Base-by-base conservation (phyloP, 1,284 basidiomycete genomes). In the Papiliotrema laurentii region DNA sequence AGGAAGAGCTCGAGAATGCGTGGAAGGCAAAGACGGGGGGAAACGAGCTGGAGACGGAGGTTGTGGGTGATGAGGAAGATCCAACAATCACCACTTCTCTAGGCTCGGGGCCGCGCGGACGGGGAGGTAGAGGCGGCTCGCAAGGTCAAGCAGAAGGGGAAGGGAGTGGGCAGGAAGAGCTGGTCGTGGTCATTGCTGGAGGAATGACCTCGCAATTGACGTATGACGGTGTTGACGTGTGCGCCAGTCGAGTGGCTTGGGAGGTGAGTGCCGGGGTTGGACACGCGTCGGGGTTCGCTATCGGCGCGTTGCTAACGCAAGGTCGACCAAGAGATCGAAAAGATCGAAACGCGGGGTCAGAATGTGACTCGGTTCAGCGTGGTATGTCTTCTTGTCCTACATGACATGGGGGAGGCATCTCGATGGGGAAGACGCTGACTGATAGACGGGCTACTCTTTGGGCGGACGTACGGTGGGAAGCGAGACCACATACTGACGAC, bases 171-270 rank as follows among this genome's bases (percentile, higher is more conserved):
- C 26, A 49, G 11, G 54, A 55, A 18, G 63, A 69, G 27, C 54
- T 72, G 34, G 63, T 62, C n/a, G 57, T 70, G 21, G 53, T 72
- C 41, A 59, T 73, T 37, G 67, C 69, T 18, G 60, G 65, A 18
- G 69, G 69, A 19, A 73, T 69, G 59, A 60, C 63, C 6, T 54
- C 61, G 14, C 55, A 62, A 18, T 55, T 70, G 46, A 72, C 71
- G 6, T 72, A 72, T 47, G 71, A 73, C 54, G 71, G 71, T 4
- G 50, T 73, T 4, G 71, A 73, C 43, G 64, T 73, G 3, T 70
- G 68, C 53, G 69, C 71, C 2, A 67, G 61, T 54, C 55, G 71
- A 33, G 69, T 72, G 7, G 66, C 64, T 2, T 70, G 60, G 56
- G 65, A 70, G 59, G 61, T 70, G 55, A 40, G 63, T 48, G n/a